Conservation (phyloP, 2,329 filamentous ascomycete species). For the Beauveria bassiana region DNA sequence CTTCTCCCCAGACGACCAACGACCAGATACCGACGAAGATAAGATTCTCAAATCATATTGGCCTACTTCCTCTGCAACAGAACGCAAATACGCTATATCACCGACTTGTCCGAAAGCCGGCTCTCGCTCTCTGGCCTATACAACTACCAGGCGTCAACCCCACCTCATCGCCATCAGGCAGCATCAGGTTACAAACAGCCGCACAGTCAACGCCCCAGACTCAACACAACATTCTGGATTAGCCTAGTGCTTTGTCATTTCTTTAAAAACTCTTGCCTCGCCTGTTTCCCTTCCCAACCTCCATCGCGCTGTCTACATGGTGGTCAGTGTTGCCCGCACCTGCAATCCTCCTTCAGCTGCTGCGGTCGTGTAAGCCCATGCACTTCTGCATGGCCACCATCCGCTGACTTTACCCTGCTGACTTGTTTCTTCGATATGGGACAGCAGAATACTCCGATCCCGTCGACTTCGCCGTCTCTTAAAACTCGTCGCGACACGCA, state of each 20-base stretch:
- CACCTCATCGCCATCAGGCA: slow-evolving; percentile 10
- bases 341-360: background rate
- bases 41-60: background rate
- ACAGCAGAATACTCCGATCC: slow-evolving; percentile 30
- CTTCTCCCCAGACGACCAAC: background rate
- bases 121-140: background rate
- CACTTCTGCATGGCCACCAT: background rate
- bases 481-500: slow-evolving; percentile 21
- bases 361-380: background rate
- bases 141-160: background rate
- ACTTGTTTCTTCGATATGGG: slow-evolving; percentile 41
- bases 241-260: background rate
- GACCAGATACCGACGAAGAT: background rate
- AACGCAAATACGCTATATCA: background rate
- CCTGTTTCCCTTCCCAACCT: background rate
- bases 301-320: slow-evolving; percentile 14
- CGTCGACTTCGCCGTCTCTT: slow-evolving; percentile 21
- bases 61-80: background rate
- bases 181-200: slow-evolving; percentile 9
- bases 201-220: background rate
- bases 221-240: background rate
- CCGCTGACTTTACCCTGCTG: slow-evolving; percentile 11
- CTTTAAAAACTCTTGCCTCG: background rate
- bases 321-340: slow-evolving; percentile 15
- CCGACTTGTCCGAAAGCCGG: background rate